Evolutionary conservation across 257 asterid species (phyloP).

Genomic region (Ballota nigra): DNA sequence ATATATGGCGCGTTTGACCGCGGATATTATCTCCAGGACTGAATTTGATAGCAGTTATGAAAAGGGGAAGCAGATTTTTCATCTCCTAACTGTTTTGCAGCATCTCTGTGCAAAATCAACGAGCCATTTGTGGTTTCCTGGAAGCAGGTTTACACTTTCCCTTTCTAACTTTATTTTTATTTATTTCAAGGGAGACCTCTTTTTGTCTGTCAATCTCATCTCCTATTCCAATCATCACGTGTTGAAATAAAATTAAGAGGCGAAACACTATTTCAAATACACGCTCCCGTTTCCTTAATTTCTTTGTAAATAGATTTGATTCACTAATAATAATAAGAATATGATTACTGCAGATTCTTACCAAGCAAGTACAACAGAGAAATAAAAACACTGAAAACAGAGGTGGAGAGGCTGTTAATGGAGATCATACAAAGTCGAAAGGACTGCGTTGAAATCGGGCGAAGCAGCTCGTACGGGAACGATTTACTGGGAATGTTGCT

Average conservation of each 20-base stretch:
- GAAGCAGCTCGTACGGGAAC: slow-evolving; percentile 70
- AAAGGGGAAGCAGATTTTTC: slow-evolving; percentile 77
- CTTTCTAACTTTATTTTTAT: too few species aligned
- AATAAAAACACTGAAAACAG: slow-evolving; percentile 65
- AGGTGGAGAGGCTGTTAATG: slow-evolving; percentile 80
- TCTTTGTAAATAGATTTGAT: too few species aligned
- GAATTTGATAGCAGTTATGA: slow-evolving; percentile 73
- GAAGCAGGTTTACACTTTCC: slow-evolving; percentile 58
- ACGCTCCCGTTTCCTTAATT: too few species aligned
- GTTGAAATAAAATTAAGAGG: too few species aligned
- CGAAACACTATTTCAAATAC: too few species aligned
- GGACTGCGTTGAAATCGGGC: slow-evolving; percentile 69
- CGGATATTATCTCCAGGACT: slow-evolving; percentile 84
- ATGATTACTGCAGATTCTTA: slow-evolving; percentile 45
- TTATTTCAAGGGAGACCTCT: too few species aligned
- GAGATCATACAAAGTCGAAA: slow-evolving; percentile 82
- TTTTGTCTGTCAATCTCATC: too few species aligned
- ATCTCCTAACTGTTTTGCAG: slow-evolving; percentile 54
- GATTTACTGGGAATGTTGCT: slow-evolving; percentile 77
- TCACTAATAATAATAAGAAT: too few species aligned
- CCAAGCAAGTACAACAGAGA: slow-evolving; percentile 93
- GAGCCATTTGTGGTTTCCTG: slow-evolving; percentile 78
- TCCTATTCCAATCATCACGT: too few species aligned
- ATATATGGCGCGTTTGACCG: slow-evolving; percentile 72
- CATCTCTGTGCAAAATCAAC: slow-evolving; percentile 60